Evolutionary conservation across 352 stramenopile genomes (phyloP).

Genomic region (Phytophthora palmivora): DNA sequence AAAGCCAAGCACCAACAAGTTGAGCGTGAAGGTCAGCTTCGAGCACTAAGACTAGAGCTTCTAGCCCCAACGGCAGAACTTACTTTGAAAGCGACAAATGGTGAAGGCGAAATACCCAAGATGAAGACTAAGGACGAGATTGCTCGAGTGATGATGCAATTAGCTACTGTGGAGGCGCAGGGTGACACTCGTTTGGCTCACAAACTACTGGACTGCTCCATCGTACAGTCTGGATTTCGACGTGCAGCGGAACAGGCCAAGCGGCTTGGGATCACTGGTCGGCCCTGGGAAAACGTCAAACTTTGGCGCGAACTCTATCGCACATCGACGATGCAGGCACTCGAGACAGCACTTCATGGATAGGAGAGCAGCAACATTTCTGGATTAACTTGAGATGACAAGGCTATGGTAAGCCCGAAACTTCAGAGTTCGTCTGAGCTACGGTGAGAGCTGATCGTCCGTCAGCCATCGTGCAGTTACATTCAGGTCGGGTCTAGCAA

Average conservation of each 20-base stretch:
- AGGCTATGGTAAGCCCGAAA: conserved; percentile 9
- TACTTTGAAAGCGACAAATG: not conserved
- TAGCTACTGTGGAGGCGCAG: conserved; percentile 63
- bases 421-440: conserved; percentile 15
- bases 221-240: conserved; percentile 41
- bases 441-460: conserved; percentile 24
- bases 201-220: conserved; percentile 42
- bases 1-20: no score
- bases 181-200: conserved; percentile 51
- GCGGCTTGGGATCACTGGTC: conserved; percentile 41
- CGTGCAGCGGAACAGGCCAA: conserved; percentile 52
- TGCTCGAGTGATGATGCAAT: conserved; percentile 37
- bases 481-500: conserved; percentile 34
- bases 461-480: conserved; percentile 18
- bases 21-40: no score
- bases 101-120: conserved; percentile 2
- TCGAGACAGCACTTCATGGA: conserved; percentile 4
- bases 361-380: conserved; percentile 10
- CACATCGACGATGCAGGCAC: conserved; percentile 45
- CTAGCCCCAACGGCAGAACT: conserved; percentile 39
- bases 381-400: conserved; percentile 10
- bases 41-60: conserved; percentile 57
- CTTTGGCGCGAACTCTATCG: conserved; percentile 69
- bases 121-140: conserved; percentile 24
- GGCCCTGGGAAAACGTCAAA: conserved; percentile 52